Evolutionary conservation across 169 alveolate genomes (phyloP).

Genomic region (Plasmodium malariae): DNA sequence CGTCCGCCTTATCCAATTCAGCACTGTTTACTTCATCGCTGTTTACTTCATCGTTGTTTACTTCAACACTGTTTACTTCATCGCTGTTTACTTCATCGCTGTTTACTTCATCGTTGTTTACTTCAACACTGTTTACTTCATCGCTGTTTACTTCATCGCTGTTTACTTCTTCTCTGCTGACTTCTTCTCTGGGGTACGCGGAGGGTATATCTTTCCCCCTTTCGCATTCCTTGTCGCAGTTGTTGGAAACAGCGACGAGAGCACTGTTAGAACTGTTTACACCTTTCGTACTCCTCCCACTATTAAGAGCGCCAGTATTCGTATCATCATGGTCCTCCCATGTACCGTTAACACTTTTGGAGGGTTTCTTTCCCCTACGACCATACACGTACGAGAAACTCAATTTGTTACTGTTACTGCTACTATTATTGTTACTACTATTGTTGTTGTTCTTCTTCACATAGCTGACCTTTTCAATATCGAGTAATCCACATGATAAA

Average conservation of each 20-base stretch:
- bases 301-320: background rate
- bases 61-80: background rate
- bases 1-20: background rate
- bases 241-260: background rate
- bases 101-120: background rate
- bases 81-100: background rate
- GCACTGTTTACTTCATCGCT: background rate
- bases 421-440: no score
- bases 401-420: no score
- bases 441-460: constrained; percentile 1
- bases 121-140: background rate
- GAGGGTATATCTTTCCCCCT: background rate
- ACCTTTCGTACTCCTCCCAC: background rate
- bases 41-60: background rate
- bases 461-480: constrained; percentile 30
- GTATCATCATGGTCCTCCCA: no score
- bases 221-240: background rate
- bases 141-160: background rate
- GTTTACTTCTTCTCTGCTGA: background rate
- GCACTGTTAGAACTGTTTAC: background rate
- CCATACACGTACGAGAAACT: constrained; percentile 16
- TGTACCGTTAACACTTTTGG: no score
- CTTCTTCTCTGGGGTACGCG: background rate
- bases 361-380: background rate
- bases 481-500: constrained; percentile 39